Percentiles rank a stretch among this genome's conserved stretches.
Conservation (phyloP, 352 stramenopile species). For the Thraustochytrium striatum region DNA sequence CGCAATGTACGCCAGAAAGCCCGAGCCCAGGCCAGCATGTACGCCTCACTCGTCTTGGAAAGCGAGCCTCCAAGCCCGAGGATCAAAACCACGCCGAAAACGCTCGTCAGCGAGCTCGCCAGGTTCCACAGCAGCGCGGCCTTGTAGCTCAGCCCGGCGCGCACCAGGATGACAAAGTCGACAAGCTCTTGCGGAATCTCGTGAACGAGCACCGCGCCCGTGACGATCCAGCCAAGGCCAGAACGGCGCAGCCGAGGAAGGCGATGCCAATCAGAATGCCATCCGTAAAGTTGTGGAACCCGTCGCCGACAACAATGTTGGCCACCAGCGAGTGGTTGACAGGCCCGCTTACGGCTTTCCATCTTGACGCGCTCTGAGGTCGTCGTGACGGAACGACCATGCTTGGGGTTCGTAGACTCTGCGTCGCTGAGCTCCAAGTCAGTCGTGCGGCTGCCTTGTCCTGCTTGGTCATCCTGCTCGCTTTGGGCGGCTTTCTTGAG, state of each 20-base stretch:
- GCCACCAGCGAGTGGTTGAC: background rate
- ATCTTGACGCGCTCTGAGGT: background rate
- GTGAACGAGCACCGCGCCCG: slow-evolving; percentile 25
- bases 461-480: no score
- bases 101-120: background rate
- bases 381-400: background rate
- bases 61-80: background rate
- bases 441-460: no score
- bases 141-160: slow-evolving; percentile 23
- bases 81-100: slow-evolving; percentile 56
- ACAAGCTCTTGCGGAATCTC: slow-evolving; percentile 44
- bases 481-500: background rate
- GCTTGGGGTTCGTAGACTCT: background rate
- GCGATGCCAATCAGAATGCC: slow-evolving; percentile 39
- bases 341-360: no score
- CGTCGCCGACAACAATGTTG: slow-evolving; percentile 46
- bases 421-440: background rate
- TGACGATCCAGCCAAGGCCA: slow-evolving; percentile 15
- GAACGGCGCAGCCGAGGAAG: slow-evolving; percentile 3
- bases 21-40: slow-evolving; percentile 13
- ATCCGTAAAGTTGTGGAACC: slow-evolving; percentile 39
- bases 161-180: slow-evolving; percentile 45
- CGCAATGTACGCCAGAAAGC: slow-evolving; percentile 41
- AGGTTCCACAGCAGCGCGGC: slow-evolving; percentile 42
- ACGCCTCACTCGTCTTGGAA: background rate